Conservation (phyloP, 306 rosid species). For the Lathyrus tuberosus region DNA sequence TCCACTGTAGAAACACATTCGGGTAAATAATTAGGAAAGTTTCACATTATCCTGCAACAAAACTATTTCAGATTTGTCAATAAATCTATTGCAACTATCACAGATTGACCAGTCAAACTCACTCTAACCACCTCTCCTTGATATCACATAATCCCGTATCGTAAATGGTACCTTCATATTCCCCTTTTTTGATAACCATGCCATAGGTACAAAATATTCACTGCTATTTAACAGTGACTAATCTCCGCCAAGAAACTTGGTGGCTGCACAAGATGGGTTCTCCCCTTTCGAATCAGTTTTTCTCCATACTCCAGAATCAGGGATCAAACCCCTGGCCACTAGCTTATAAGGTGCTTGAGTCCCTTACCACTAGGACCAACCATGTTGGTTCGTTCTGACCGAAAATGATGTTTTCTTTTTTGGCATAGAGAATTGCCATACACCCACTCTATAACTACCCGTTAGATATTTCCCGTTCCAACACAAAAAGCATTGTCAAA, state of each 20-base stretch:
- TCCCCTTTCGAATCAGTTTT: neutral
- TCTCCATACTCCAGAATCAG: neutral
- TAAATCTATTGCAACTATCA: conserved; percentile 30
- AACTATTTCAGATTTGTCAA: conserved; percentile 31
- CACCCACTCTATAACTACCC: conserved; percentile 11
- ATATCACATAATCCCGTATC: conserved; percentile 17
- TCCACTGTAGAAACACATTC: conserved; percentile 72
- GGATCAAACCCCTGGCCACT: neutral
- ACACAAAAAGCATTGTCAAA: conserved; percentile 36
- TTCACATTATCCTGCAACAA: conserved; percentile 29
- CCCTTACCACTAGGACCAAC: neutral
- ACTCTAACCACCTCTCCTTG: conserved; percentile 17
- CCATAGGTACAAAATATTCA: neutral
- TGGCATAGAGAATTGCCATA: neutral
- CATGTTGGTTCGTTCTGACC: neutral
- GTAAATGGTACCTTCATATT: neutral
- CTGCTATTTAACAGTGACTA: neutral
- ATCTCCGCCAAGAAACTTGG: neutral
- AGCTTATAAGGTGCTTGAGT: neutral
- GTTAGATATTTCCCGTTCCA: conserved; percentile 14
- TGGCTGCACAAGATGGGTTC: neutral
- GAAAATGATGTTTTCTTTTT: conserved; percentile 25
- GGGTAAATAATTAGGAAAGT: conserved; percentile 39
- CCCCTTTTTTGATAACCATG: conserved; percentile 3
- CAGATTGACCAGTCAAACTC: conserved; percentile 9